phyloP scores from a whole-genome alignment of 345 rosid species.

The Syzygium grande region DNA sequence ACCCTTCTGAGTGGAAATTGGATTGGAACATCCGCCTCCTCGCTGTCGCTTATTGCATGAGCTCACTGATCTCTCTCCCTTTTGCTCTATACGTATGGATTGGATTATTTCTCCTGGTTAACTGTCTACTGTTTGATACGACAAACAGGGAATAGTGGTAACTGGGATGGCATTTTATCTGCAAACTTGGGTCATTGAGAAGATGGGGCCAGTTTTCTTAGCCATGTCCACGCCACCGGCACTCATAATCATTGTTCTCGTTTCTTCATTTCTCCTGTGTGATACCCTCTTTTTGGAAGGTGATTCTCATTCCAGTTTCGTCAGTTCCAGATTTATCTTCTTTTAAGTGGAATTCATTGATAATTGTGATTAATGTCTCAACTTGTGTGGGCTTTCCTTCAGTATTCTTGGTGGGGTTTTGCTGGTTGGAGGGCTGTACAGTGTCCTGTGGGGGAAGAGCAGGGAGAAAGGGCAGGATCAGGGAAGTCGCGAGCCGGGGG shows the following conservation, averaged over 20 bases:
- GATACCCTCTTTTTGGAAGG: slow-evolving; percentile 73
- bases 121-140: not conserved
- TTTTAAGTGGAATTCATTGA: not conserved
- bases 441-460: slow-evolving; percentile 84
- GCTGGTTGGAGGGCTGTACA: slow-evolving; percentile 68
- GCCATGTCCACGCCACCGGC: slow-evolving; percentile 82
- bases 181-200: slow-evolving; percentile 90
- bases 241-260: slow-evolving; percentile 52
- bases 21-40: slow-evolving; percentile 75
- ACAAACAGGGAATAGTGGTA: slow-evolving; percentile 70
- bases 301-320: not conserved
- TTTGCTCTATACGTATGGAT: no score
- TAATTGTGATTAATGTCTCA: not conserved
- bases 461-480: slow-evolving; percentile 26
- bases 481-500: not conserved
- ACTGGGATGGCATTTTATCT: slow-evolving; percentile 76
- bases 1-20: slow-evolving; percentile 61
- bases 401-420: slow-evolving; percentile 68
- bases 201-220: slow-evolving; percentile 82
- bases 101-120: not conserved
- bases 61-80: not conserved
- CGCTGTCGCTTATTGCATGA: slow-evolving; percentile 81
- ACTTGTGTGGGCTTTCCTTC: slow-evolving; percentile 1
- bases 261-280: slow-evolving; percentile 54
- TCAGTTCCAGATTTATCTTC: not conserved